Evolutionary conservation across 139 green algal genomes (phyloP), one percentile per base, ranked within the genome.

Genomic region (Diplosphaera chodatii): DNA sequence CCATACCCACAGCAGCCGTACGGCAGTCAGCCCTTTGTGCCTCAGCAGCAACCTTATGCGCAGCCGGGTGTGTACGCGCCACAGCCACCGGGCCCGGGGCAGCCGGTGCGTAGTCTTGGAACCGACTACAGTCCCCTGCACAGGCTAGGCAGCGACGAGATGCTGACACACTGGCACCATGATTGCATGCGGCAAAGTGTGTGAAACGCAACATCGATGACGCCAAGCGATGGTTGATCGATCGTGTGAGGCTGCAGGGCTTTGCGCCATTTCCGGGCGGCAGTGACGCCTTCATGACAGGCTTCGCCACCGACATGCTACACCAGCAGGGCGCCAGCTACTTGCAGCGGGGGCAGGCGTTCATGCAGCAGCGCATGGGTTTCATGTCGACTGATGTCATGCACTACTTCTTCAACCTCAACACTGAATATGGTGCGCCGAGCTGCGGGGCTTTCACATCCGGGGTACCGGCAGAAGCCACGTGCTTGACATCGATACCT

Each of bases 351-450:
- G 79, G 81, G 25, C 78, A 87, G 33, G 73, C 68, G 13, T 87
- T 81, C 32, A 69, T 88, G 67, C 68, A 79, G 71, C 69, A 66
- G 15, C n/a, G 63, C 23, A 87, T 89, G 74, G 77, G 83, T 2
- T 92, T 93, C 68, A 72, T 96, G 34, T 90, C 88, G 1, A 88
- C 87, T 13, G 82, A 83, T 1, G 75, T 83, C 0, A 75, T 96
- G 40, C 88, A 89, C 63, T 94, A 94, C 59, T 88, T 94, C 71
- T 98, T 98, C 82, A 85, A 84, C 34, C 85, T 98, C 68, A 95
- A 77, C 48, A 79, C 82, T 5, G 70, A 85, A 13, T 99, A 98
- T 69, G 90, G 87, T 93, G 62, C 66, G 84, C 32, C 16, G 10
- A 5, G 31, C 3, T 33, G 30, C 8, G 6, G 8, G 37, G 37